Percentiles rank a stretch among this genome's conserved stretches.
Conservation (phyloP, 371 early-diverging fungal genomes). For the Umbelopsis sp. region DNA sequence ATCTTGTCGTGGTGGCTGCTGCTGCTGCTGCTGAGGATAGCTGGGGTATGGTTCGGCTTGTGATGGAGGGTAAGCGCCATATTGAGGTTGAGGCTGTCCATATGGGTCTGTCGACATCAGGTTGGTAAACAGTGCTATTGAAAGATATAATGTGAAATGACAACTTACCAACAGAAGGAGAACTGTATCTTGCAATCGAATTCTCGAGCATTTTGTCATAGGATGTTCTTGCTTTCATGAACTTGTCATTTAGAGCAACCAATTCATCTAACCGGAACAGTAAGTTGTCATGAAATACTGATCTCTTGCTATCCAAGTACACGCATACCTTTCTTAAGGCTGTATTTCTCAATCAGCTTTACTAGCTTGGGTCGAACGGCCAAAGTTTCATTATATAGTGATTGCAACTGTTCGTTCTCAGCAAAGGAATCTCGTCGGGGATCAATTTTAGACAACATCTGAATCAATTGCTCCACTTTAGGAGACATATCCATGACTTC, state of each 20-base stretch:
- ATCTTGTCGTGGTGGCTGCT: conserved; percentile 23
- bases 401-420: conserved; percentile 87
- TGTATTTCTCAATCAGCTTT: conserved; percentile 77
- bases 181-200: conserved; percentile 52
- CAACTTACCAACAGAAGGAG: conserved; percentile 26
- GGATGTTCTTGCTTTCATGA: conserved; percentile 54
- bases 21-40: conserved; percentile 9
- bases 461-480: conserved; percentile 80
- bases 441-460: conserved; percentile 75
- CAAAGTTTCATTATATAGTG: conserved; percentile 70
- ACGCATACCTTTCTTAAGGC: conserved; percentile 73
- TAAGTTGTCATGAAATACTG: not conserved
- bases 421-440: conserved; percentile 82
- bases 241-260: conserved; percentile 57
- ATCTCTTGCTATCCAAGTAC: not conserved
- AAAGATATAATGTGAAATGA: too few species aligned
- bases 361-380: conserved; percentile 80
- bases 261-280: conserved; percentile 44
- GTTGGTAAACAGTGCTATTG: too few species aligned
- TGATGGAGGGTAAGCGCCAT: conserved; percentile 23
- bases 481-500: conserved; percentile 73
- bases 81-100: conserved; percentile 22
- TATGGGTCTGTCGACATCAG: not conserved
- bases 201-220: conserved; percentile 54
- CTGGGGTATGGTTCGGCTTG: conserved; percentile 21